phyloP scores from a whole-genome alignment of 2,329 filamentous ascomycete genomes.

The Dactylellina parvicollis region DNA sequence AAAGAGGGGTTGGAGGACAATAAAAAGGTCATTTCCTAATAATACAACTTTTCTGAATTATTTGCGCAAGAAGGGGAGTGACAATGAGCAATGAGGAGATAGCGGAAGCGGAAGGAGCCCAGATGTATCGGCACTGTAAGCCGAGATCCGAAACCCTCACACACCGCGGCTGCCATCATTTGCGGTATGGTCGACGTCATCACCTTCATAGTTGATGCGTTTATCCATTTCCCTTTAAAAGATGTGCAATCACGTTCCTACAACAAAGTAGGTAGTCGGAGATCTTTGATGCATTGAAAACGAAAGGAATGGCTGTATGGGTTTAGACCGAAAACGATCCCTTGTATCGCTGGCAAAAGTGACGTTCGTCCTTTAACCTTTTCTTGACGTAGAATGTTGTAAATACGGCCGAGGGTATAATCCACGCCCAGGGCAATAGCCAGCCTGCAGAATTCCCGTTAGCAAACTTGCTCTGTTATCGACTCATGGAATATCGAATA shows the following conservation, averaged over 20 bases:
- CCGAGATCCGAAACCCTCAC: too few species aligned
- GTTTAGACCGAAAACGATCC: constrained; percentile 45
- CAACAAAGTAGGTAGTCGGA: background rate
- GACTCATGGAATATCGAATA: background rate
- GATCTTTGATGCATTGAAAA: background rate
- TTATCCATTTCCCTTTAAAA: too few species aligned
- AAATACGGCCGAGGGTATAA: constrained; percentile 44
- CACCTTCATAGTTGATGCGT: too few species aligned
- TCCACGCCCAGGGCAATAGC: constrained; percentile 48
- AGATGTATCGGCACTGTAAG: too few species aligned
- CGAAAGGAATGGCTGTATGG: background rate
- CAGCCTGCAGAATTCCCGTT: constrained; percentile 37
- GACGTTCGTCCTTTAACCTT: constrained; percentile 47
- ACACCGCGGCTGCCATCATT: too few species aligned
- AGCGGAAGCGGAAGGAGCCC: too few species aligned
- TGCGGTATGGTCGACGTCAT: too few species aligned
- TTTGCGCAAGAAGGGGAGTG: background rate
- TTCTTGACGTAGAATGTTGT: constrained; percentile 53
- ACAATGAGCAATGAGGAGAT: too few species aligned
- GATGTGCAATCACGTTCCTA: too few species aligned
- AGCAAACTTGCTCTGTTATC: background rate
- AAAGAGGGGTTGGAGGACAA: background rate
- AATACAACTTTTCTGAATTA: constrained; percentile 39
- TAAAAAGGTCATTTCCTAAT: constrained; percentile 9
- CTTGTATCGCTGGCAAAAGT: constrained; percentile 47